A percentile compares a stretch with the other conserved stretches of the same genome.
phyloP scores from a whole-genome alignment of 2,329 filamentous ascomycete species.

The Calonectria pauciramosa region DNA sequence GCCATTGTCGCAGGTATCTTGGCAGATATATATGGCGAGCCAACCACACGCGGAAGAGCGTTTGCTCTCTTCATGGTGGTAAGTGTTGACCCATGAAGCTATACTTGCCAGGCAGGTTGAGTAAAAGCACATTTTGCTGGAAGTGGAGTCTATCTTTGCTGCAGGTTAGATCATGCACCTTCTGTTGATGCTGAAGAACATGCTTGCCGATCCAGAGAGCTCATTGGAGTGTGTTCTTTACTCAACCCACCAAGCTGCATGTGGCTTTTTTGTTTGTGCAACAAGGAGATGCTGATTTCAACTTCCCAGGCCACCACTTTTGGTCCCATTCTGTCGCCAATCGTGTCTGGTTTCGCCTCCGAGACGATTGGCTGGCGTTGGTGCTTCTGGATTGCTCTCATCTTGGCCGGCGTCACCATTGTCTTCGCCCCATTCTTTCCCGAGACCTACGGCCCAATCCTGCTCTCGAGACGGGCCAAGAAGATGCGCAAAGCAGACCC shows the following conservation, averaged over 20 bases:
- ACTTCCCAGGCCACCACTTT: slow-evolving; percentile 68
- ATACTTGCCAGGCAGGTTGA: background rate
- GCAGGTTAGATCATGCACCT: background rate
- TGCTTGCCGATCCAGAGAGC: background rate
- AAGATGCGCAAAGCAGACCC: slow-evolving; percentile 69
- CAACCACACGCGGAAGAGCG: slow-evolving; percentile 65
- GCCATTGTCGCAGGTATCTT: slow-evolving; percentile 74
- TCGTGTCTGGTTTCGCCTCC: slow-evolving; percentile 74
- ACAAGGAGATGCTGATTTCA: slow-evolving; percentile 25
- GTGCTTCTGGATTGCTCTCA: slow-evolving; percentile 78
- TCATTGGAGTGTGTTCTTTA: background rate
- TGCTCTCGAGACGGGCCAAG: slow-evolving; percentile 69
- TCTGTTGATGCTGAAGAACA: background rate
- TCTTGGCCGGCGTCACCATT: slow-evolving; percentile 75
- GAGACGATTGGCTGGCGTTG: slow-evolving; percentile 75
- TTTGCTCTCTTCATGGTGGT: slow-evolving; percentile 76
- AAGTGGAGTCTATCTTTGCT: background rate
- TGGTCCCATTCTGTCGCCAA: slow-evolving; percentile 76
- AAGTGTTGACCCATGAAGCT: slow-evolving; percentile 33
- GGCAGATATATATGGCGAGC: slow-evolving; percentile 74
- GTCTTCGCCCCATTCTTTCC: slow-evolving; percentile 73
- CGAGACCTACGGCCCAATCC: slow-evolving; percentile 72
- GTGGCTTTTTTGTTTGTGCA: background rate
- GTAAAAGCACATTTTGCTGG: background rate
- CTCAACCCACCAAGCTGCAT: background rate